A percentile compares a stretch with the other conserved stretches of the same genome.
These are phyloP conservation scores for Cairneyella variabilis DNA, from an alignment of 495 filamentous ascomycete species.

Conservation along the genomic window DNA sequence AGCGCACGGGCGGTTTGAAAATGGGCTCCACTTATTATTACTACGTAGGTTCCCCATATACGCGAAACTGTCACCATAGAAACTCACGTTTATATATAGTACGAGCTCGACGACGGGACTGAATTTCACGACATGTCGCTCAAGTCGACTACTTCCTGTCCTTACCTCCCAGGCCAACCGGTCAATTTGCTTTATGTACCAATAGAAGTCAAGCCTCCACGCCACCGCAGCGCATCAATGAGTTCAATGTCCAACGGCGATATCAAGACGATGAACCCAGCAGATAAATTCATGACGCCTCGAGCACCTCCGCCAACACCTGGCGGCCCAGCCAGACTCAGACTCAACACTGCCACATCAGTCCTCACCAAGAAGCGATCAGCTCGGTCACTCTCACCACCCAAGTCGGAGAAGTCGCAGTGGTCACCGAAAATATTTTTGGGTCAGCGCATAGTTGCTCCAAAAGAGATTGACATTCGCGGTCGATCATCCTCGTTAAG, in stretches of 20 bases:
- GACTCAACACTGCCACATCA: slow-evolving; percentile 54
- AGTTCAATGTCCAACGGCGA: slow-evolving; percentile 44
- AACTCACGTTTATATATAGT: slow-evolving; percentile 44
- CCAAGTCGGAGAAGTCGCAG: slow-evolving; percentile 23
- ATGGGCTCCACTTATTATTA: slow-evolving; percentile 96
- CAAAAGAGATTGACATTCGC: slow-evolving; percentile 13
- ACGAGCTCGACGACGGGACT: slow-evolving; percentile 68
- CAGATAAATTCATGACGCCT: slow-evolving; percentile 69
- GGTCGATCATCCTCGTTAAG: slow-evolving; percentile 16
- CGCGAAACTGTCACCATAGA: slow-evolving; percentile 23
- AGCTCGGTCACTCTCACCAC: slow-evolving; percentile 44
- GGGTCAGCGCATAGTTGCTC: slow-evolving; percentile 11
- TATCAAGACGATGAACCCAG: slow-evolving; percentile 72
- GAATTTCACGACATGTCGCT: slow-evolving; percentile 69
- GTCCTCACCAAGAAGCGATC: slow-evolving; percentile 43
- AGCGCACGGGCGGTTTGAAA: slow-evolving; percentile 74
- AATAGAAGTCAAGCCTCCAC: slow-evolving; percentile 52
- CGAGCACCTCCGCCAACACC: slow-evolving; percentile 48
- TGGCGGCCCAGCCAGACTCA: slow-evolving; percentile 34
- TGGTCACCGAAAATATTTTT: slow-evolving; percentile 25
- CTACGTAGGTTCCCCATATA: slow-evolving; percentile 58
- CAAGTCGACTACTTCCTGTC: slow-evolving; percentile 73
- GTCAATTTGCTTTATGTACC: slow-evolving; percentile 82
- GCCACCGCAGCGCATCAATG: slow-evolving; percentile 47
- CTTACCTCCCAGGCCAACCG: slow-evolving; percentile 78